Base-by-base conservation (phyloP, 805 yeast species). In the Hanseniaspora taiwanica region DNA sequence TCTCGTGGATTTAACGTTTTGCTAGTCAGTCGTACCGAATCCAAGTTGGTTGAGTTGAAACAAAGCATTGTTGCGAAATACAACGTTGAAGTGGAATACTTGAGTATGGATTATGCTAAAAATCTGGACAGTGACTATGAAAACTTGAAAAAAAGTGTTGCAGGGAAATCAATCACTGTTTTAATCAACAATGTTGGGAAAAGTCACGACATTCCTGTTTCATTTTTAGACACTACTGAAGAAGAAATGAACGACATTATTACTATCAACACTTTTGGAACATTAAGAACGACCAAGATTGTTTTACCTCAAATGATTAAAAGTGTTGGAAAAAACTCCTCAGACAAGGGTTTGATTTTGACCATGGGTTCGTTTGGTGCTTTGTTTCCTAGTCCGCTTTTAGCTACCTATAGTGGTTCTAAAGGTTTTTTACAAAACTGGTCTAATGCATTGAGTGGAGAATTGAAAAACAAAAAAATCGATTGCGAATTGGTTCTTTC, bases 341-440 rank as follows among this genome's bases (percentile, higher is more conserved):
- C 60, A 21, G 48, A 60, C n/a, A 71, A 74, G 46, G 95, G 94
- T 31, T 71, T 91, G 52, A 74, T 91, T 44, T 67, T 91, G 50
- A 86, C 91, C 23, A 84, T 91, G 96, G 96, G 97, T 35, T 89
- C 97, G 3, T 89, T 91, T 56, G 94, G 95, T 40, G 98, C 97
- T 3, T 69, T 87, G 49, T 68, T 84, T 36, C 97, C 98, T 42
- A 79, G 95, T 10, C 97, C 98, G 18, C 70, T 76, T 50, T 71
- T 91, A 51, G 94, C 97, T 16, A 81, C 87, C 9, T 91, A 91
- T 65, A 81, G 96, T 16, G 98, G 98, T 19, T 85, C 96, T 36
- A 91, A 91, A 66, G 85, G 94, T 6, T 91, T 91, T 60, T 69
- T 91, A 56, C 96, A 91, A 64, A 74, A 77, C 44, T 91, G 98